These are phyloP conservation scores for Fusarium tupiense DNA, from an alignment of 2,329 filamentous ascomycete species.

Conservation along the genomic window DNA sequence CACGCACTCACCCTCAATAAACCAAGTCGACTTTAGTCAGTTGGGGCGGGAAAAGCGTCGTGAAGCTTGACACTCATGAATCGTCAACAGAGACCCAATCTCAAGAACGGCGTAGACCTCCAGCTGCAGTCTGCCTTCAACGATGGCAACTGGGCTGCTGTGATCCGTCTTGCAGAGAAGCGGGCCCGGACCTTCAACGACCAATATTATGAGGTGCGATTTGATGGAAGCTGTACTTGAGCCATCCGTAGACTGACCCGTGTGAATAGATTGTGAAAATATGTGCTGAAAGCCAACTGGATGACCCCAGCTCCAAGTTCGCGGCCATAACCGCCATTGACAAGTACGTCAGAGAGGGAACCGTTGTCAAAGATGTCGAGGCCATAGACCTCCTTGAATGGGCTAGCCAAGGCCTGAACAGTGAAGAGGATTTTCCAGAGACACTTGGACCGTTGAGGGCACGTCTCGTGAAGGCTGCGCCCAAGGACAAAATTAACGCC, in stretches of 20 bases:
- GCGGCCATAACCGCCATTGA: slow-evolving; percentile 57
- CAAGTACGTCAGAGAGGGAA: slow-evolving; percentile 58
- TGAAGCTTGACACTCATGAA: slow-evolving; percentile 44
- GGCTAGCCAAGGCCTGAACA: slow-evolving; percentile 54
- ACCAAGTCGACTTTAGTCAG: slow-evolving; percentile 22
- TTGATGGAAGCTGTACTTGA: not conserved
- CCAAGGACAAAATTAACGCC: slow-evolving; percentile 55
- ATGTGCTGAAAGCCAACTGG: slow-evolving; percentile 62
- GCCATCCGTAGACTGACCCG: slow-evolving; percentile 7
- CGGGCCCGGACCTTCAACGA: slow-evolving; percentile 60
- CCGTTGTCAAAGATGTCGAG: slow-evolving; percentile 59
- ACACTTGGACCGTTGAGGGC: slow-evolving; percentile 61
- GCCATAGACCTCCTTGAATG: slow-evolving; percentile 65
- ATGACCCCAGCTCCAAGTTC: slow-evolving; percentile 58
- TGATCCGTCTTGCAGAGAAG: slow-evolving; percentile 63
- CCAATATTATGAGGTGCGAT: slow-evolving; percentile 63
- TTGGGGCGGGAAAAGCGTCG: slow-evolving; percentile 9
- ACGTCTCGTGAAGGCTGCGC: slow-evolving; percentile 63
- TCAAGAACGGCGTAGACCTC: slow-evolving; percentile 62
- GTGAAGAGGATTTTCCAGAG: slow-evolving; percentile 54
- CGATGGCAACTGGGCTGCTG: slow-evolving; percentile 63
- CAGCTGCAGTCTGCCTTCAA: slow-evolving; percentile 66
- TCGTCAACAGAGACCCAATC: slow-evolving; percentile 48
- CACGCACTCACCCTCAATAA: slow-evolving; percentile 17
- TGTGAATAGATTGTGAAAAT: slow-evolving; percentile 55